Conservation (phyloP, 495 filamentous ascomycete species). For the Pyronema omphalodes region DNA sequence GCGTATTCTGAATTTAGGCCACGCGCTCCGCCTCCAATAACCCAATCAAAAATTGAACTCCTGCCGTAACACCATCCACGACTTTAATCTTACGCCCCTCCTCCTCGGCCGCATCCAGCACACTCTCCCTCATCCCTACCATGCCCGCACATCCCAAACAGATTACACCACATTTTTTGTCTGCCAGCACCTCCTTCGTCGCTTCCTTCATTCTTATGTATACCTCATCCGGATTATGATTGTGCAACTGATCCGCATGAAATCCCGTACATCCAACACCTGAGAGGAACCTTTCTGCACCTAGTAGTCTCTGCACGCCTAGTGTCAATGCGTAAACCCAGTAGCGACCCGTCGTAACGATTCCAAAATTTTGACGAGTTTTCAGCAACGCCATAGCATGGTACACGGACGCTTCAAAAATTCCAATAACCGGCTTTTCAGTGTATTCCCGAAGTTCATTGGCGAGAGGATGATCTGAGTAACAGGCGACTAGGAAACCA, state of each 20-base stretch:
- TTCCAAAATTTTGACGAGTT: constrained; percentile 42
- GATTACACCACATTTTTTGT: constrained; percentile 32
- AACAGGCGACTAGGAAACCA: constrained; percentile 75
- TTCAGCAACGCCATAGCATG: constrained; percentile 35
- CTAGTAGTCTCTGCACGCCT: constrained; percentile 42
- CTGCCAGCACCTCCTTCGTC: constrained; percentile 41
- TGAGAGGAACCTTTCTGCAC: constrained; percentile 35
- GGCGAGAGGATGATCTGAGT: constrained; percentile 71
- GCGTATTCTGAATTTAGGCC: too few species aligned
- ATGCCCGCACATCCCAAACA: constrained; percentile 79
- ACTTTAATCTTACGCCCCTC: constrained; percentile 45
- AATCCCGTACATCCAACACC: constrained; percentile 75
- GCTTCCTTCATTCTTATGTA: constrained; percentile 47
- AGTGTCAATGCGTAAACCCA: constrained; percentile 56
- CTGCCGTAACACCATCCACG: constrained; percentile 71
- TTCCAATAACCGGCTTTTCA: constrained; percentile 47
- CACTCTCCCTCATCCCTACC: constrained; percentile 67
- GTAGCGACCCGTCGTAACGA: constrained; percentile 68
- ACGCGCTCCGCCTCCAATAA: constrained; percentile 25
- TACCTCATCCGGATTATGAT: constrained; percentile 43
- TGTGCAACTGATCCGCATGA: constrained; percentile 64
- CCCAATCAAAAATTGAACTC: constrained; percentile 47
- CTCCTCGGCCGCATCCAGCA: constrained; percentile 43
- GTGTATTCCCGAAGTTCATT: constrained; percentile 32
- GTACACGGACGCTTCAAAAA: constrained; percentile 65